Base-by-base conservation (phyloP, 177 flowering plant genomes). In the Vitis hybrid region DNA sequence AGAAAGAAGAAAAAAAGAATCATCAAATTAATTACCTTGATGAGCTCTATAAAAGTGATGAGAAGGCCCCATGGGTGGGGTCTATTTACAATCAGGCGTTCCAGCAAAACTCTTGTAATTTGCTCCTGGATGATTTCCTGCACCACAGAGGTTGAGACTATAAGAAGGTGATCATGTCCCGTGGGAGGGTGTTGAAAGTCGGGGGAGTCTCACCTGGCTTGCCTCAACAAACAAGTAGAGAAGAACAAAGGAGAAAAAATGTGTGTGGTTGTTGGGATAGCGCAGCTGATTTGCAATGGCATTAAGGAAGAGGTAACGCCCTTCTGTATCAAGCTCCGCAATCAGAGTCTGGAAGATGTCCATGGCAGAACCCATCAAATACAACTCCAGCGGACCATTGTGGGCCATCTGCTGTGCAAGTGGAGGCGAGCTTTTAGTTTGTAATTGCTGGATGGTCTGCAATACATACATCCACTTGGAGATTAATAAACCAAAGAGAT, bases 31-130 rank as follows among this genome's bases (percentile, higher is more conserved):
- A 0, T 62, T 64, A 95, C 98, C 95, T 92, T 96, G 63, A 96
- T 92, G 48, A 96, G 94, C 83, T 96, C 99, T 56, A 94, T 91
- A 81, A 96, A 94, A 11, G 99, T 96, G 39, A 92, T 89, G 8
- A 96, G 83, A 62, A 96, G 90, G 19, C 99, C 99, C 99, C 99
- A 96, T 1, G 99, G 99, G 80, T 96, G 99, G 56, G 98, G 99
- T 52, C 91, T 82, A 74, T 88, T 91, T n/a, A 91, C 97, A 23
- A 94, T 92, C 13, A 96, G 76, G 17, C 98, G 92, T 72, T 96
- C 98, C 75, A 96, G 68, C 74, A 96, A 65, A 11, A 96, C 99
- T 79, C 99, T 85, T 11, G 99, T 92, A 62, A 96, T 94, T 72
- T 96, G 99, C 81, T 96, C 99, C 78, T 96, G 98, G 76, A 96